phyloP scores from a whole-genome alignment of 805 yeast species.

The Wickerhamomyces canadensis region DNA sequence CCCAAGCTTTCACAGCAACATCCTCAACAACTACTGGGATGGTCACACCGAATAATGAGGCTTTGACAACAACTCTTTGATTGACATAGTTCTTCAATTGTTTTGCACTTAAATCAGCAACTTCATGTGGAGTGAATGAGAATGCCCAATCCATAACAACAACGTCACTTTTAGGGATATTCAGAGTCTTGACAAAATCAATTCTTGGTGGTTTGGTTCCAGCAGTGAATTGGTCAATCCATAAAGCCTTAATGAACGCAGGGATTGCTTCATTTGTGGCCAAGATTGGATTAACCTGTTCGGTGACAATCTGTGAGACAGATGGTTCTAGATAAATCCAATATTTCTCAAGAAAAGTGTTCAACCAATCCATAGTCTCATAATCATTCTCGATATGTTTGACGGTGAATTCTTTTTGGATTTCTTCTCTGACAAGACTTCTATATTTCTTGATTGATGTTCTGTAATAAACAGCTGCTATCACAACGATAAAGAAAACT shows the following conservation, averaged over 20 bases:
- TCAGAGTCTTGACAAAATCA: conserved; percentile 83
- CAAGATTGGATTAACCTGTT: conserved; percentile 77
- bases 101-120: conserved; percentile 77
- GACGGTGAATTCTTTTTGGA: conserved; percentile 81
- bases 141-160: conserved; percentile 98
- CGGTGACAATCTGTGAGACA: conserved; percentile 77
- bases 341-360: conserved; percentile 80
- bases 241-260: conserved; percentile 71
- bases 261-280: conserved; percentile 77
- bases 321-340: conserved; percentile 92
- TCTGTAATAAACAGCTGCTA: conserved; percentile 69
- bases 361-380: conserved; percentile 95
- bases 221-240: conserved; percentile 83
- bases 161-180: conserved; percentile 85
- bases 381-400: conserved; percentile 79
- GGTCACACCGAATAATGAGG: conserved; percentile 75
- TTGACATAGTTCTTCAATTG: conserved; percentile 82
- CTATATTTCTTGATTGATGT: conserved; percentile 80
- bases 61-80: conserved; percentile 73
- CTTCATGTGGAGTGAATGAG: conserved; percentile 88
- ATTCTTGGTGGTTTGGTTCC: conserved; percentile 96
- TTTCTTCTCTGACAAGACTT: conserved; percentile 63
- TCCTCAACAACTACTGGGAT: conserved; percentile 78
- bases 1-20: conserved; percentile 66
- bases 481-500: conserved; percentile 63